These are phyloP conservation scores for Geotrichum cucujoidarum DNA, from an alignment of 1,139 yeast species.

Conservation along the genomic window DNA sequence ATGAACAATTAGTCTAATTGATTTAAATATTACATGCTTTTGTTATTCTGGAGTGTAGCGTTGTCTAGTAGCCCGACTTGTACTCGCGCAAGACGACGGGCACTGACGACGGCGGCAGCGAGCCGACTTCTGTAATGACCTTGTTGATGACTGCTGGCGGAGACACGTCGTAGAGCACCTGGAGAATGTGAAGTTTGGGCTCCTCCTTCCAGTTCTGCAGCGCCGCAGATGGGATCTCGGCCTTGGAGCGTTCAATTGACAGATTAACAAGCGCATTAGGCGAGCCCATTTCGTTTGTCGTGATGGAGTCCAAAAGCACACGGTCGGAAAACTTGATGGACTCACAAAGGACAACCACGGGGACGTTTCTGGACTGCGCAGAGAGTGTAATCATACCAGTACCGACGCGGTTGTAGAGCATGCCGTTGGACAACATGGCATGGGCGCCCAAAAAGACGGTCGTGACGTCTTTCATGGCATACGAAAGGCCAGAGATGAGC, in stretches of 20 bases:
- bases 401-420: conserved; percentile 89
- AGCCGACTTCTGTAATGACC: conserved; percentile 93
- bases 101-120: conserved; percentile 93
- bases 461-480: conserved; percentile 78
- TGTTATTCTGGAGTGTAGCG: neutral
- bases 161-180: conserved; percentile 87
- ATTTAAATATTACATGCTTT: neutral
- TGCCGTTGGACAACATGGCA: conserved; percentile 93
- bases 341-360: conserved; percentile 94
- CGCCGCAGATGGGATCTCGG: conserved; percentile 36
- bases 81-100: conserved; percentile 95
- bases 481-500: conserved; percentile 70
- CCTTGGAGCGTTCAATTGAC: conserved; percentile 40
- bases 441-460: conserved; percentile 94
- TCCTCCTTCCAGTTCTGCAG: conserved; percentile 62
- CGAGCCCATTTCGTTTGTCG: conserved; percentile 88
- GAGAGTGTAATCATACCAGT: conserved; percentile 91
- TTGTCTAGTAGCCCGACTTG: conserved; percentile 46
- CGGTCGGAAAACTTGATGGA: conserved; percentile 91
- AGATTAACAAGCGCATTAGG: conserved; percentile 60
- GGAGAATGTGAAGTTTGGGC: conserved; percentile 65
- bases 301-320: conserved; percentile 92
- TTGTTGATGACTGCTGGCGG: conserved; percentile 93
- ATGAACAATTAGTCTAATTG: too few species aligned
- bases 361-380: conserved; percentile 81